These are phyloP conservation scores for Whalleya microplaca DNA, from an alignment of 2,329 filamentous ascomycete species.

Conservation along the genomic window DNA sequence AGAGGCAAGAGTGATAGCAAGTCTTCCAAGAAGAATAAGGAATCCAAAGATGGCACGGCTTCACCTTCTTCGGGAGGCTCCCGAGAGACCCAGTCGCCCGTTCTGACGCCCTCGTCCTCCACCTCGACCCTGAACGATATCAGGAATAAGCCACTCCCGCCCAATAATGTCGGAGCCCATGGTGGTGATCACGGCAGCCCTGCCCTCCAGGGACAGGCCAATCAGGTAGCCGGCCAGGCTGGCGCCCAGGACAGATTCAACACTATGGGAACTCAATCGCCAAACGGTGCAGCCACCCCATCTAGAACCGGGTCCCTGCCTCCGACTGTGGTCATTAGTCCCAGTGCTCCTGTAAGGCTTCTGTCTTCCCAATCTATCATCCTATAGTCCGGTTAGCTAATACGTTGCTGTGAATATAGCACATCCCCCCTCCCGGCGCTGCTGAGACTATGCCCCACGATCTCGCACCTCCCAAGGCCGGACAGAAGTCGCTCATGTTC, in stretches of 20 bases:
- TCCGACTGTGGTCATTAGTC: slow-evolving; percentile 92
- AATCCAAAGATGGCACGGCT: slow-evolving; percentile 74
- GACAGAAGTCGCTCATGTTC: slow-evolving; percentile 85
- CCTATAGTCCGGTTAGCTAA: slow-evolving; percentile 13
- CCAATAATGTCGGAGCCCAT: slow-evolving; percentile 51
- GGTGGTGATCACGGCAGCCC: slow-evolving; percentile 47
- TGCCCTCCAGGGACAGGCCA: slow-evolving; percentile 45
- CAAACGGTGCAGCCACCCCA: slow-evolving; percentile 63
- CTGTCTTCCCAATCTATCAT: slow-evolving; percentile 2
- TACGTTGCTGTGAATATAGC: slow-evolving; percentile 54
- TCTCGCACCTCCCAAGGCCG: slow-evolving; percentile 89
- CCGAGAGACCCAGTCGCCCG: slow-evolving; percentile 64
- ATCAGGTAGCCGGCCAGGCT: slow-evolving; percentile 37
- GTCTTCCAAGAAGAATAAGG: slow-evolving; percentile 76
- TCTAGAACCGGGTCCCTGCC: slow-evolving; percentile 65
- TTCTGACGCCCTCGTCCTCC: slow-evolving; percentile 82
- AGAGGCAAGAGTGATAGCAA: slow-evolving; percentile 87
- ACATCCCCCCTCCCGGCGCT: slow-evolving; percentile 88
- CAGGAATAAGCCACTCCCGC: slow-evolving; percentile 78
- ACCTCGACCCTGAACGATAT: slow-evolving; percentile 84
- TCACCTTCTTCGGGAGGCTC: slow-evolving; percentile 68
- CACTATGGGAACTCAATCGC: slow-evolving; percentile 41
- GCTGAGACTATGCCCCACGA: slow-evolving; percentile 98
- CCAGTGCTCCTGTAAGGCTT: slow-evolving; percentile 82
- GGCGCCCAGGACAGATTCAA: slow-evolving; percentile 43